Evolutionary conservation across 495 filamentous ascomycete genomes (phyloP).

Genomic region (Tuber calosporum): DNA sequence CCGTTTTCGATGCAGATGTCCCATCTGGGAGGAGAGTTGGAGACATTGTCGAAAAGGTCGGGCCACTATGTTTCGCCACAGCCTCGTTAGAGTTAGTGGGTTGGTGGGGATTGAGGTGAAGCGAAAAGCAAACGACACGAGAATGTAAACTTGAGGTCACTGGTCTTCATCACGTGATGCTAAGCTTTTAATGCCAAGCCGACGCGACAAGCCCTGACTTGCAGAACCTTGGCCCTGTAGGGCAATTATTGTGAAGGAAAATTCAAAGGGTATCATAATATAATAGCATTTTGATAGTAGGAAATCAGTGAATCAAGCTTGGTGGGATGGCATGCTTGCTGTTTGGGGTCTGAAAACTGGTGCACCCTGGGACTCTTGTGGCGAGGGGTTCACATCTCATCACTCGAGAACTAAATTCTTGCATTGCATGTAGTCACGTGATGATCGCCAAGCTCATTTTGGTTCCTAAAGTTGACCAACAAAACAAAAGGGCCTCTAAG

Average conservation of each 20-base stretch:
- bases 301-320: not conserved
- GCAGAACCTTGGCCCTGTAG: not conserved
- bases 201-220: not conserved
- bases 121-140: not conserved
- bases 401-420: conserved; percentile 13
- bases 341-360: not conserved
- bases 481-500: conserved; percentile 28
- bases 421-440: conserved; percentile 19
- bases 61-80: not conserved
- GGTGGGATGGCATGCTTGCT: not conserved
- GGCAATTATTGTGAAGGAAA: not conserved
- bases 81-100: not conserved
- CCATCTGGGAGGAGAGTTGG: conserved; percentile 20
- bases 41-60: conserved; percentile 14
- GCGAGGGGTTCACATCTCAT: conserved; percentile 7
- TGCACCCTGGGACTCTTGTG: not conserved
- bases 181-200: conserved; percentile 1
- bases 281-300: not conserved
- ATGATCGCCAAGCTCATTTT: conserved; percentile 15
- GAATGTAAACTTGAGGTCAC: not conserved
- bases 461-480: conserved; percentile 11
- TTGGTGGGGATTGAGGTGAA: not conserved
- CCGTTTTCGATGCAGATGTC: conserved; percentile 12
- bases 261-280: not conserved
- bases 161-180: not conserved